Evolutionary conservation across 106 monocot genomes (phyloP).

Genomic region (Dendrobium huoshanense): DNA sequence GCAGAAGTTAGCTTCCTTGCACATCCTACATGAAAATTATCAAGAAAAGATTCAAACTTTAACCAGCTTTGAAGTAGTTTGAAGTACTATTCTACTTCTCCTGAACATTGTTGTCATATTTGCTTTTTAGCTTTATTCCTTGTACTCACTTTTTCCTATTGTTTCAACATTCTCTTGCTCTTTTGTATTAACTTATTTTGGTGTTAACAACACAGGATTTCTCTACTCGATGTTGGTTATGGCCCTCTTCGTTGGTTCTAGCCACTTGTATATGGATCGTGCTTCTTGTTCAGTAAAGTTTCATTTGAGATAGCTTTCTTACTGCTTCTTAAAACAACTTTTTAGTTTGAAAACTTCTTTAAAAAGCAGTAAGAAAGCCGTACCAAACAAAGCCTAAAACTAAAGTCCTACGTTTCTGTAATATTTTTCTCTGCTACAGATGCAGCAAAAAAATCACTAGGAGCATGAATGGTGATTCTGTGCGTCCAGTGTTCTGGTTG

Average conservation of each 20-base stretch:
- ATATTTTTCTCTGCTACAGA: neutral
- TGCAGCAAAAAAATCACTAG: neutral
- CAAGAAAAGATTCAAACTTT: too few relatives aligned
- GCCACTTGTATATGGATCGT: conserved; percentile 4
- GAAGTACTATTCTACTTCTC: neutral
- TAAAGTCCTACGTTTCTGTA: neutral
- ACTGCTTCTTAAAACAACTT: too few relatives aligned
- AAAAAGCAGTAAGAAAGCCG: too few relatives aligned
- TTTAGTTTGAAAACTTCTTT: too few relatives aligned
- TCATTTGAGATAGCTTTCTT: too few relatives aligned
- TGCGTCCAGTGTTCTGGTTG: neutral
- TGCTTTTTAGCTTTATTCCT: neutral
- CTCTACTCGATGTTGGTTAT: neutral
- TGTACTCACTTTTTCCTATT: neutral
- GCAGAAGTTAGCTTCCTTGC: too few relatives aligned
- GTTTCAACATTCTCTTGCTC: neutral
- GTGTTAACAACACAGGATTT: neutral
- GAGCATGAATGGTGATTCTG: neutral
- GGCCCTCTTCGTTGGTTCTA: neutral
- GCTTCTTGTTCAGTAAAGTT: neutral
- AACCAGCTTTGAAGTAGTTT: neutral
- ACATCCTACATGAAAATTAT: too few relatives aligned
- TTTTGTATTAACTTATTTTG: neutral
- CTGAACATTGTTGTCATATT: neutral
- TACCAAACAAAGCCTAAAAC: neutral